Base-by-base conservation (phyloP, 2,329 filamentous ascomycete genomes). In the Chaetomiaceae sp. region DNA sequence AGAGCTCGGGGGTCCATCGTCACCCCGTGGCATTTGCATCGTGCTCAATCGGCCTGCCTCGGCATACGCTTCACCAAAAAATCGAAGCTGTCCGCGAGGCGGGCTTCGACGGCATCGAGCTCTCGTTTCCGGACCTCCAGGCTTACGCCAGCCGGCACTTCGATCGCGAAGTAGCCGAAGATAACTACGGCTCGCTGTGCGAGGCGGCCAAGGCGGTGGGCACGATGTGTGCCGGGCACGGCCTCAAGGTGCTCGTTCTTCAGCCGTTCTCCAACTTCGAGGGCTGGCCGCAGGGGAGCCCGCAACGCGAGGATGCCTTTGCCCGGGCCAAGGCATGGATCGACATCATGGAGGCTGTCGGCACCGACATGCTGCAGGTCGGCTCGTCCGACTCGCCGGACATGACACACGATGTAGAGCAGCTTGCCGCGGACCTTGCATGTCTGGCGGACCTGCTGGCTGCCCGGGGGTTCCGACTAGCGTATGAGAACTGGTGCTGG, bases 401-500 rank as follows among this genome's bases (percentile, higher is more conserved):
- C 17, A 79, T 86, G 46, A 70, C 70, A 0, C 67, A 64, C 0
- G 68, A 75, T 6, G 65, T 71, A 6, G 66, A 68, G 1, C 66
- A 71, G 8, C 70, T 86, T 17, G 76, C 83, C 0, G 58, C 63
- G 0, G 84, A 89, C 55, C 70, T 90, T 0, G 71, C 72, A 1
- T 72, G 81, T 47, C 68, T 90, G 6, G 80, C 78, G 2, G 80
- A 85, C 45, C 65, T 84, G 42, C 70, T 85, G 1, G 74, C 74
- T 0, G 60, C 70, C 18, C 72, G 77, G 38, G 71, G 72, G 0
- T 77, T 80, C 60, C 72, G 76, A 6, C 66, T 90, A 15, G 84
- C 84, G 0, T 90, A 89, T 55, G 85, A 90, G 65, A 88, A 89
- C 59, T 89, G 84, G 84, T 88, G 84, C 64, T 90, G 85, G 86